A percentile compares a stretch with the other conserved stretches of the same genome.
These are phyloP conservation scores for Termitomyces sp. DNA, from an alignment of 768 basidiomycete species.

Conservation along the genomic window DNA sequence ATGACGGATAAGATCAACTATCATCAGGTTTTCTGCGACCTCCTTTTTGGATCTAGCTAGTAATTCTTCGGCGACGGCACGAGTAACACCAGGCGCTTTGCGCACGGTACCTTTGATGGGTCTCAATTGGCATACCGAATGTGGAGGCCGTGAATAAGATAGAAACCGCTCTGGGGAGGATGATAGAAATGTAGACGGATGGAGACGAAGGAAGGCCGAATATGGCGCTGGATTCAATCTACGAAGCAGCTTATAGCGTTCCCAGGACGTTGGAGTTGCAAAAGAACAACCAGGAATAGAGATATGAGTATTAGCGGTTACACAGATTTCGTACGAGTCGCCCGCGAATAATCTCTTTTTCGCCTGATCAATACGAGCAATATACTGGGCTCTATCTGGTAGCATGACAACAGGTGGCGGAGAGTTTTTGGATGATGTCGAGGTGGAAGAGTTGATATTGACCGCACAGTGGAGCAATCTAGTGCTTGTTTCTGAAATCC, in stretches of 20 bases:
- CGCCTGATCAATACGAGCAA: constrained; percentile 59
- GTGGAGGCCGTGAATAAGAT: constrained; percentile 64
- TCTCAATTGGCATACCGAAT: constrained; percentile 70
- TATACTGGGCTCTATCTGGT: constrained; percentile 58
- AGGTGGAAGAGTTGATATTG: background rate
- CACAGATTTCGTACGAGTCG: constrained; percentile 90
- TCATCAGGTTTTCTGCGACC: constrained; percentile 96
- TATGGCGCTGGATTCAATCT: constrained; percentile 83
- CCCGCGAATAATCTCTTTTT: constrained; percentile 75
- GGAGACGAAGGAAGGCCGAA: constrained; percentile 73
- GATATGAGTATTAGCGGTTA: constrained; percentile 71
- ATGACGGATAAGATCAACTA: constrained; percentile 92
- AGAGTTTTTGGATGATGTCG: constrained; percentile 2
- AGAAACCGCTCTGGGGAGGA: constrained; percentile 94
- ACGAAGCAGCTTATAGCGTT: constrained; percentile 67
- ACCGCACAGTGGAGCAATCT: constrained; percentile 22
- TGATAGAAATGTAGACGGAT: constrained; percentile 71
- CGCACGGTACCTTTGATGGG: constrained; percentile 93
- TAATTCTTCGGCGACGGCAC: constrained; percentile 57
- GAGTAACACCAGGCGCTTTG: constrained; percentile 59
- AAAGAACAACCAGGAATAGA: constrained; percentile 31
- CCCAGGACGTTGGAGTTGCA: constrained; percentile 53
- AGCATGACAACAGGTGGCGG: constrained; percentile 30
- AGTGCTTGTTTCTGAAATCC: constrained; percentile 43
- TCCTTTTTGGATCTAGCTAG: constrained; percentile 75